Evolutionary conservation across 139 green algal genomes (phyloP), one percentile per base, ranked within the genome.

Genomic region (Coelastrella sp.): DNA sequence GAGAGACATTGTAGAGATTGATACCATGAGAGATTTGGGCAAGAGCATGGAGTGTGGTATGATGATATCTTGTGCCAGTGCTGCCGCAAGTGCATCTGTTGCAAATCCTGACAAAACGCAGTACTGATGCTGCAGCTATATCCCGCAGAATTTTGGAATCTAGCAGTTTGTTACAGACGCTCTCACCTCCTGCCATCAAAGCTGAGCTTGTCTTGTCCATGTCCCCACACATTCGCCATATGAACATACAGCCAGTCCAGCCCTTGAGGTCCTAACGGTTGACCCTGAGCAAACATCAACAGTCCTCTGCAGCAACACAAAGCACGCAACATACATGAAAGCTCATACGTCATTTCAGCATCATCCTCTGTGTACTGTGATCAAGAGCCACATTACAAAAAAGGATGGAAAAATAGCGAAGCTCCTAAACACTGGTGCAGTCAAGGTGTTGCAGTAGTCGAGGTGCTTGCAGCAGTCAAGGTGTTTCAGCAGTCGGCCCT

Each of bases 211-310:
- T 99, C 94, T 27, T 95, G 92, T 22, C 96, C 95, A 6, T 95
- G 78, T 49, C 97, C 98, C 87, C 93, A 99, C 19, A 97, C 70
- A 91, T 99, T 99, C n/a, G 98, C 97, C 1, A 97, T 79, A 90
- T 99, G 97, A 27, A 97, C 94, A 65, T 93, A 92, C 56, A 98
- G 93, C 98, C 98, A 99, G 78, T 93, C 68, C 11, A 99, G 89
- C 60, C 98, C 98, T 25, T 76, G 63, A 0, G 91, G n/a, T 0
- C 98, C 98, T 27, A 99, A 92, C 12, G 96, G 95, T 24, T 70
- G 56, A 10, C 86, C 94, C 24, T 96, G 88, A 1, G 94, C 95
- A 94, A 99, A 99, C 57, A 94, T 78, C 76, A 99, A 95, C 89
- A 99, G 89, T 56, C 97, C 96, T 10, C 98, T 95, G 58, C 92